Percentiles rank a stretch among this genome's conserved stretches.
phyloP scores from a whole-genome alignment of 345 rosid species.

The Raphanus raphanistrum region DNA sequence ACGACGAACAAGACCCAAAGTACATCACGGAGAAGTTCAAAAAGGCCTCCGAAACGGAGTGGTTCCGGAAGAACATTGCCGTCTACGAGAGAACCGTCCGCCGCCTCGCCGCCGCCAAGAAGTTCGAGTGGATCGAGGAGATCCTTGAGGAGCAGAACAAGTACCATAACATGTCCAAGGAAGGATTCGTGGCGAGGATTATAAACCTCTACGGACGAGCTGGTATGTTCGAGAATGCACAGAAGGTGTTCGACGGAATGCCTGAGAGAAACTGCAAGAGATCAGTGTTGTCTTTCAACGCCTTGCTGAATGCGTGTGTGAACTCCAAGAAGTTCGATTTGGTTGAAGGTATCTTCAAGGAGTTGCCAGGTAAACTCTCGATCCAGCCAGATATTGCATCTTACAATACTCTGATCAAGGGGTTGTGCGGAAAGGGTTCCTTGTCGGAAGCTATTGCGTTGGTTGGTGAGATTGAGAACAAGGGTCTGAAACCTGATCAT shows the following conservation, averaged over 20 bases:
- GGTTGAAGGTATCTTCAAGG: slow-evolving; percentile 45
- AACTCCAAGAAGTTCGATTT: slow-evolving; percentile 55
- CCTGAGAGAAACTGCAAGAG: slow-evolving; percentile 49
- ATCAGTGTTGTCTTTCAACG: slow-evolving; percentile 63
- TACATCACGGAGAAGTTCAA: slow-evolving; percentile 65
- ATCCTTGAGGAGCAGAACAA: neutral
- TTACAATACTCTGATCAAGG: slow-evolving; percentile 60
- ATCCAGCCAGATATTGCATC: slow-evolving; percentile 53
- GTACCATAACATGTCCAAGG: neutral
- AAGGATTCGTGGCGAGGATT: neutral
- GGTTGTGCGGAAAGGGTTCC: slow-evolving; percentile 52
- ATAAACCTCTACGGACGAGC: neutral
- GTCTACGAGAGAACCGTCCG: neutral
- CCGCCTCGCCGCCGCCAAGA: neutral
- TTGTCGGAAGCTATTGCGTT: slow-evolving; percentile 45
- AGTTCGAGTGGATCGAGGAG: neutral
- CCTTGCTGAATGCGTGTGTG: slow-evolving; percentile 57
- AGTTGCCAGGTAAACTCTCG: slow-evolving; percentile 49
- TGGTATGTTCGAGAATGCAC: neutral
- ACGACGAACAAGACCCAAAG: slow-evolving; percentile 59
- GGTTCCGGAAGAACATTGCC: slow-evolving; percentile 52
- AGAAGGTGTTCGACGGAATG: slow-evolving; percentile 43
- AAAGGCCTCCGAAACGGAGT: slow-evolving; percentile 42
- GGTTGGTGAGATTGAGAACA: slow-evolving; percentile 61
- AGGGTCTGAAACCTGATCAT: slow-evolving; percentile 50